Evolutionary conservation across 768 basidiomycete genomes (phyloP), one percentile per base, ranked within the genome.

Genomic region (Tylopilus sp.): DNA sequence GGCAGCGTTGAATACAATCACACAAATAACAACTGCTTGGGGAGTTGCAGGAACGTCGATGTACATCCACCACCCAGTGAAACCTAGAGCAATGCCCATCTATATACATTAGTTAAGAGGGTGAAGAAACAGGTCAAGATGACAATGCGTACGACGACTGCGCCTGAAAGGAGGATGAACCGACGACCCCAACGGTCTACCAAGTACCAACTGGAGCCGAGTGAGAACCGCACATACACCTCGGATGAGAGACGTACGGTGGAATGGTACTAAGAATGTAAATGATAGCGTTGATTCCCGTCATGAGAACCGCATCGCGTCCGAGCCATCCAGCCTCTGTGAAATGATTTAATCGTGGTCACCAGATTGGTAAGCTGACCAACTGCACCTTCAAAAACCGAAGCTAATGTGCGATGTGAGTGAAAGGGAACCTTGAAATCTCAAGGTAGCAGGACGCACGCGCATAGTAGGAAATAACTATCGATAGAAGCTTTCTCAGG

Each of bases 311-410:
- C 13, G 95, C 95, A 63, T 95, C 84, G 36, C 95, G 81, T 14
- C 95, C 95, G 48, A 94, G 78, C 93, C 94, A 98, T 52, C 95
- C 95, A 48, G 95, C 95, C 78, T 87, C 92, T 94, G 66, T 29
- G 37, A 29, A 54, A 52, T 45, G 34, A 52, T 44, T 64, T 52
- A 65, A 47, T 33, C 28, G 11, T 31, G 29, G 28, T 24, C 26
- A 22, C 17, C 2, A 17, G 8, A 3, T 7, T 33, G 6, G 14
- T 37, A 52, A 25, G 5, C 41, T 5, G 14, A 41, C 17, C 14
- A 41, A 36, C 63, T 72, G 45, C 63, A 90, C 92, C 86, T 79
- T 97, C 92, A 62, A 98, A 98, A 8, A 98, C 93, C 34, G 89
- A 80, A 22, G 91, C 88, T 92, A 38, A 48, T 21, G 31, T 52